Evolutionary conservation across 2,329 filamentous ascomycete species (phyloP).

Genomic region (Leptographium galeiforme): DNA sequence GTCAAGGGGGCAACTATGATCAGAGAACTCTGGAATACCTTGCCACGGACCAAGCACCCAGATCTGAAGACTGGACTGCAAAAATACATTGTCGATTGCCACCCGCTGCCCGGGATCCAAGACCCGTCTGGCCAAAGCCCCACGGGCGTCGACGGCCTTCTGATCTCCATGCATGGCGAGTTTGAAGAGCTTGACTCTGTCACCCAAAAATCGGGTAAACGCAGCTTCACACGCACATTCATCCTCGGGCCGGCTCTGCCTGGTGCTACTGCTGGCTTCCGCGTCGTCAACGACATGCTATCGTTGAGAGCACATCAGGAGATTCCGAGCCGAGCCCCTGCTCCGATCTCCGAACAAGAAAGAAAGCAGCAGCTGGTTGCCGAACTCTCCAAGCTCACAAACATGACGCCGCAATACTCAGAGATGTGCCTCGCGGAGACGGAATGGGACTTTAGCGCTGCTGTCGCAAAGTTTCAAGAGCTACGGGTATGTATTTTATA

Average conservation of each 20-base stretch:
- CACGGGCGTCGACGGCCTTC: slow-evolving; percentile 61
- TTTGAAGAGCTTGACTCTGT: slow-evolving; percentile 59
- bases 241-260: slow-evolving; percentile 62
- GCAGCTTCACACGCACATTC: slow-evolving; percentile 74
- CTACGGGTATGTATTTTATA: slow-evolving; percentile 48
- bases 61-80: slow-evolving; percentile 50
- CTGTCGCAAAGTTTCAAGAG: slow-evolving; percentile 60
- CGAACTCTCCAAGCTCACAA: slow-evolving; percentile 63
- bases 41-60: slow-evolving; percentile 65
- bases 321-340: slow-evolving; percentile 26
- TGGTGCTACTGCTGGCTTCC: slow-evolving; percentile 43
- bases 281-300: slow-evolving; percentile 70
- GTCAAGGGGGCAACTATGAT: slow-evolving; percentile 54
- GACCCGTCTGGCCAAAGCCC: slow-evolving; percentile 53
- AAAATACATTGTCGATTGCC: slow-evolving; percentile 76
- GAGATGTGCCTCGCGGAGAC: slow-evolving; percentile 69
- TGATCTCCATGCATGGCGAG: slow-evolving; percentile 69
- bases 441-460: slow-evolving; percentile 66
- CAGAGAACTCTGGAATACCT: slow-evolving; percentile 49
- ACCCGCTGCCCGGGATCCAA: slow-evolving; percentile 55
- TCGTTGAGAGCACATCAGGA: slow-evolving; percentile 53
- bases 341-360: slow-evolving; percentile 15
- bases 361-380: slow-evolving; percentile 57
- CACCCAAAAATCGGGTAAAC: slow-evolving; percentile 44
- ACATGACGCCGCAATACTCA: slow-evolving; percentile 68